These are phyloP conservation scores for Ogataea naganishii DNA, from an alignment of 805 yeast genomes.

Conservation along the genomic window DNA sequence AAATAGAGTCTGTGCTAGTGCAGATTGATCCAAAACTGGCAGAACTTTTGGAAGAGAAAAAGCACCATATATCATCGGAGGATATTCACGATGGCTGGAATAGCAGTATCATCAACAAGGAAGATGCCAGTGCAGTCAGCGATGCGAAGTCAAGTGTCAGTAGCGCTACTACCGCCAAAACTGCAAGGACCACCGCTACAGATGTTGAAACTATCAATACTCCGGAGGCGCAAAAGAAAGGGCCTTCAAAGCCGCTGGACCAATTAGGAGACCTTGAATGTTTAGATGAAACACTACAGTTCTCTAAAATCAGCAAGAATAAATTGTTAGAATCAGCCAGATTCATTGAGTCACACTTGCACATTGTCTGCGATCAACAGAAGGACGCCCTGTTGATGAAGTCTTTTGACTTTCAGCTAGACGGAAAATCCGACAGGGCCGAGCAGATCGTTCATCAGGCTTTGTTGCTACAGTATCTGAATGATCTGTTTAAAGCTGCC, in stretches of 20 bases:
- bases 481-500: constrained; percentile 21
- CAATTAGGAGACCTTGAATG: constrained; percentile 42
- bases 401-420: constrained; percentile 77
- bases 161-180: constrained; percentile 6
- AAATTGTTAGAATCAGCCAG: constrained; percentile 42
- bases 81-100: constrained; percentile 92
- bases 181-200: constrained; percentile 8
- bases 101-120: constrained; percentile 67
- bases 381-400: constrained; percentile 90
- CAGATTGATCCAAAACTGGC: constrained; percentile 61
- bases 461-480: constrained; percentile 59
- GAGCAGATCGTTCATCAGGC: constrained; percentile 73
- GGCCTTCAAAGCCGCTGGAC: constrained; percentile 24
- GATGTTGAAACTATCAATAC: constrained; percentile 20
- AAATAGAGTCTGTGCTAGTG: constrained; percentile 56
- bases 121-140: constrained; percentile 13
- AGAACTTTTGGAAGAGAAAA: constrained; percentile 61
- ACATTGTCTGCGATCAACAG: constrained; percentile 72
- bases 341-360: constrained; percentile 49
- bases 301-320: constrained; percentile 45
- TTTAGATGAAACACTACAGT: constrained; percentile 56
- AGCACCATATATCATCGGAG: constrained; percentile 73
- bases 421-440: constrained; percentile 45
- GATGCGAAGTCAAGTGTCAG: constrained; percentile 11
- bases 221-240: constrained; percentile 11